phyloP scores from a whole-genome alignment of 2,329 filamentous ascomycete genomes.

The Ceratocystis lukuohia region DNA sequence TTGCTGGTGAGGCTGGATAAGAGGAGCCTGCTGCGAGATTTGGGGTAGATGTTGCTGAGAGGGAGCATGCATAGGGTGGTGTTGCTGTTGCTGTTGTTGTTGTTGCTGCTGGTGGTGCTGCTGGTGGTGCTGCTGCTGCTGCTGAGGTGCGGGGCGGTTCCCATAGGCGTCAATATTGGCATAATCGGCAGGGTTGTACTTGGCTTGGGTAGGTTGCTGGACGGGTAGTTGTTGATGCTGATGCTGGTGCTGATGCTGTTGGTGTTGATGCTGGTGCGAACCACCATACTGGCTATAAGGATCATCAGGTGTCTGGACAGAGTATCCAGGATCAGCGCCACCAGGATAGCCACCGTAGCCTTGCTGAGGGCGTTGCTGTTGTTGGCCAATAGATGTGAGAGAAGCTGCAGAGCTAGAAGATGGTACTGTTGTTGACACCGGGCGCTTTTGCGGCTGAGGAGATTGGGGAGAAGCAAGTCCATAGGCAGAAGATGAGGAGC shows the following conservation, averaged over 20 bases:
- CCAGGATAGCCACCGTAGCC: constrained; percentile 24
- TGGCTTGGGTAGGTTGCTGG: constrained; percentile 38
- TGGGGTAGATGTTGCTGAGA: constrained; percentile 12
- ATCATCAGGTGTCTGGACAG: constrained; percentile 8
- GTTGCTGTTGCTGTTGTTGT: constrained; percentile 26
- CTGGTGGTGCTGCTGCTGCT: constrained; percentile 30
- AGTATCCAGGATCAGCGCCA: constrained; percentile 11
- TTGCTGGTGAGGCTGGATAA: constrained; percentile 23
- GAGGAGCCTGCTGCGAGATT: constrained; percentile 22
- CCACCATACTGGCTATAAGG: constrained; percentile 22
- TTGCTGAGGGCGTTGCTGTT: constrained; percentile 27
- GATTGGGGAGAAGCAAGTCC: constrained; percentile 23
- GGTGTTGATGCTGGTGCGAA: constrained; percentile 21
- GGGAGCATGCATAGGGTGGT: constrained; percentile 24
- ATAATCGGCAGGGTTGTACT: constrained; percentile 69
- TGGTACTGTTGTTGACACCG: constrained; percentile 35
- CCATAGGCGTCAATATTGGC: constrained; percentile 41
- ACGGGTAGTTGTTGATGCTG: constrained; percentile 28
- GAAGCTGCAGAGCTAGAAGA: constrained; percentile 46
- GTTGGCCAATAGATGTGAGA: constrained; percentile 41
- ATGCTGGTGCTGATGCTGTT: constrained; percentile 25
- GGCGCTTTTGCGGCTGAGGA: constrained; percentile 21
- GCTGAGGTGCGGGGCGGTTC: constrained; percentile 32
- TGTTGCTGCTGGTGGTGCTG: too few relatives aligned
- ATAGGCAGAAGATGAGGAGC: constrained; percentile 30